phyloP scores from a whole-genome alignment of 228 moss, liverwort and hornwort species.

The Sphagnum fallax region DNA sequence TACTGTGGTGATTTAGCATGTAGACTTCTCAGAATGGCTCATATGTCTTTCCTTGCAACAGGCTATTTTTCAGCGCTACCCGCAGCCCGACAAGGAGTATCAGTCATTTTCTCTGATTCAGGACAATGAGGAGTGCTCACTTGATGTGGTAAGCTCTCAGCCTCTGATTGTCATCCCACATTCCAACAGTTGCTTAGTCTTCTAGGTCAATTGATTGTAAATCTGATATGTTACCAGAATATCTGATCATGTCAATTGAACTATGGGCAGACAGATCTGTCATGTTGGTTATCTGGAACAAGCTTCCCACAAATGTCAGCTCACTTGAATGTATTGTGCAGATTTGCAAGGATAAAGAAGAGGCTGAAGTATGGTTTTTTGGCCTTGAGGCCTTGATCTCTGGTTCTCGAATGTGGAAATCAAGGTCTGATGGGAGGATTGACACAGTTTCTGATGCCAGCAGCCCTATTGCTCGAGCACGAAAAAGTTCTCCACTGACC shows the following conservation, averaged over 20 bases:
- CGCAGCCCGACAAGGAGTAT: slow-evolving; percentile 83
- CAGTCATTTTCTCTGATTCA: slow-evolving; percentile 95
- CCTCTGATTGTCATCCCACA: too few relatives aligned
- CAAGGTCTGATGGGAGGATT: slow-evolving; percentile 24
- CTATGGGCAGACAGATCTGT: too few relatives aligned
- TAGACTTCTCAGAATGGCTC: too few relatives aligned
- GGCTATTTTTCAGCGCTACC: slow-evolving; percentile 91
- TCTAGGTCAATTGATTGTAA: too few relatives aligned
- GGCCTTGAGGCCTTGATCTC: slow-evolving; percentile 86
- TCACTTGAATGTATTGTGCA: slow-evolving; percentile 12
- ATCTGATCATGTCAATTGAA: too few relatives aligned
- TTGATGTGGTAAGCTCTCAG: slow-evolving; percentile 70
- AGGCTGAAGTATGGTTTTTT: slow-evolving; percentile 98
- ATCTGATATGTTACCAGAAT: too few relatives aligned
- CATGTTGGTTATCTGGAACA: too few relatives aligned
- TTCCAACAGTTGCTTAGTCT: too few relatives aligned
- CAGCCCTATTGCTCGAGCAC: slow-evolving; percentile 55
- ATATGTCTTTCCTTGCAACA: slow-evolving; percentile 7
- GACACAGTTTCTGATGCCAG: slow-evolving; percentile 43
- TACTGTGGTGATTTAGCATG: too few relatives aligned
- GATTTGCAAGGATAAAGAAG: slow-evolving; percentile 99
- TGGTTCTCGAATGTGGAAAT: slow-evolving; percentile 65
- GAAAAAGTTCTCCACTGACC: slow-evolving; percentile 66
- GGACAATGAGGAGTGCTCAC: slow-evolving; percentile 80
- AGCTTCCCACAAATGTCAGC: too few relatives aligned